phyloP scores from a whole-genome alignment of 2,329 filamentous ascomycete genomes.

The Cladosporium sp. region DNA sequence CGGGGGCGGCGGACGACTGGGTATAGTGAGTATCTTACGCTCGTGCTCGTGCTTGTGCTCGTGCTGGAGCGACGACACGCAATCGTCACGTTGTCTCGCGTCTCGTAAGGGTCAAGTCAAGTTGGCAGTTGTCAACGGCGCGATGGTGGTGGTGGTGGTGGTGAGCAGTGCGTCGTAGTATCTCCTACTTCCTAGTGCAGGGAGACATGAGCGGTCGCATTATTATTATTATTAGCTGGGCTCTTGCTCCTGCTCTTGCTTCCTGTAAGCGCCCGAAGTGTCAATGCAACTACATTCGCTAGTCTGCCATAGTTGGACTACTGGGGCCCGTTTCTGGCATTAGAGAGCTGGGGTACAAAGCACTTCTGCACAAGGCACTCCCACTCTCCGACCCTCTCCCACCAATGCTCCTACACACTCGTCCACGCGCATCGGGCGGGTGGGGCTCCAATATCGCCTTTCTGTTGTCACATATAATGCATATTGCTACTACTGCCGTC shows the following conservation, averaged over 20 bases:
- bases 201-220: neutral
- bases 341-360: neutral
- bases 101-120: neutral
- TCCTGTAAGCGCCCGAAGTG: neutral
- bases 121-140: neutral
- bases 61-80: neutral
- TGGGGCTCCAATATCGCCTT: neutral
- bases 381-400: neutral
- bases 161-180: neutral
- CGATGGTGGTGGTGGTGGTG: neutral
- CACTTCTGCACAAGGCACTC: neutral
- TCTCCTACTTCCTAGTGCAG: neutral
- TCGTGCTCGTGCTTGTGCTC: neutral
- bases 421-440: neutral
- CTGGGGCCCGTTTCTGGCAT: neutral
- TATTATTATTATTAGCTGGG: neutral
- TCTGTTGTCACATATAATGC: neutral
- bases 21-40: neutral
- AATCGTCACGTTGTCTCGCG: neutral
- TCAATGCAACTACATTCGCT: neutral
- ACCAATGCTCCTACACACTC: neutral
- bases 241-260: neutral
- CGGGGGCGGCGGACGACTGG: neutral
- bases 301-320: neutral
- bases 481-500: neutral